phyloP scores from a whole-genome alignment of 140 eudicot genomes.

The Erigeron philadelphicus region DNA sequence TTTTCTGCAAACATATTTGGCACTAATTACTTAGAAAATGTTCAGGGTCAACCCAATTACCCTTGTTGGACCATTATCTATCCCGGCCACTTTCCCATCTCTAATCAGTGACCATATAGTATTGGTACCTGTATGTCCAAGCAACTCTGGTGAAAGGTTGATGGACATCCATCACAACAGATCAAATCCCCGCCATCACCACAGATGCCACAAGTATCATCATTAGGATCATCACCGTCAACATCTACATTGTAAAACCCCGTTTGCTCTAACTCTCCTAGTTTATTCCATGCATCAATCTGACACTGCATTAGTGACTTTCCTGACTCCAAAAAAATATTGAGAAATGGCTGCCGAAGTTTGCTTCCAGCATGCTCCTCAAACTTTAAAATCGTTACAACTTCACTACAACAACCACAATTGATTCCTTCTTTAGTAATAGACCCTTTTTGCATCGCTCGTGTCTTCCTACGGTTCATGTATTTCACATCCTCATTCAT shows the following conservation, averaged over 20 bases:
- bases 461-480: slow-evolving; percentile 55
- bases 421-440: slow-evolving; percentile 74
- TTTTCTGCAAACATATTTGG: no score
- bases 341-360: slow-evolving; percentile 52
- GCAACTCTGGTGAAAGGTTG: slow-evolving; percentile 85
- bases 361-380: slow-evolving; percentile 82
- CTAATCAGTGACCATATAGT: slow-evolving; percentile 8
- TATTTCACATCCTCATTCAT: slow-evolving; percentile 62
- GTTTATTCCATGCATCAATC: slow-evolving; percentile 78
- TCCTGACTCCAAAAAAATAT: slow-evolving; percentile 64
- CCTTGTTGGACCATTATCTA: no score
- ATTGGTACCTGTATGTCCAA: slow-evolving; percentile 69
- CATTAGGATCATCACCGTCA: slow-evolving; percentile 83
- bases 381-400: slow-evolving; percentile 55
- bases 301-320: slow-evolving; percentile 64
- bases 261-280: slow-evolving; percentile 44
- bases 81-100: background rate
- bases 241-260: slow-evolving; percentile 44
- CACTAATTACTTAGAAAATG: no score
- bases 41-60: no score
- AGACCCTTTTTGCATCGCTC: slow-evolving; percentile 68
- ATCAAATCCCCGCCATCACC: slow-evolving; percentile 93
- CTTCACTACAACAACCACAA: slow-evolving; percentile 80
- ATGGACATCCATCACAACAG: slow-evolving; percentile 94
- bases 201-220: slow-evolving; percentile 81